A percentile compares a stretch with the other conserved stretches of the same genome.
Conservation (phyloP, 768 basidiomycete genomes). For the Lentinus brumalis region DNA sequence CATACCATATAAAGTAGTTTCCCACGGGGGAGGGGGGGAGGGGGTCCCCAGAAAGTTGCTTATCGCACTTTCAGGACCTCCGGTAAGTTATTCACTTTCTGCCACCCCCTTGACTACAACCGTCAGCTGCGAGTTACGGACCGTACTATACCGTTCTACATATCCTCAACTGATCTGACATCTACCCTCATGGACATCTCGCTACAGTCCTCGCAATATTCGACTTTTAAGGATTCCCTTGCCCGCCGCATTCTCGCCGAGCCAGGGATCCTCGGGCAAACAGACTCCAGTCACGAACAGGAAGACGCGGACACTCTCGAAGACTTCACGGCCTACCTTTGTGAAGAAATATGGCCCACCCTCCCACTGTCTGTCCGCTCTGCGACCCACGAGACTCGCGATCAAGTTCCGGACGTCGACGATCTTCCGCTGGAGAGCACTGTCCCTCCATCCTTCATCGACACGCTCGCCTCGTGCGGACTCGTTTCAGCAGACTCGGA, state of each 20-base stretch:
- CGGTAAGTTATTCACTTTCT: no score
- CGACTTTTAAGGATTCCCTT: slow-evolving; percentile 48
- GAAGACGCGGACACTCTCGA: slow-evolving; percentile 40
- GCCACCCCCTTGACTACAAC: no score
- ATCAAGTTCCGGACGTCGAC: slow-evolving; percentile 37
- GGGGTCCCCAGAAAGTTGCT: no score
- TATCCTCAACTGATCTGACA: no score
- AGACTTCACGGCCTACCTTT: slow-evolving; percentile 57
- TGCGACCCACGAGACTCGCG: slow-evolving; percentile 42
- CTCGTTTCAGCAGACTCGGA: slow-evolving; percentile 26
- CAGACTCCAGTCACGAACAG: slow-evolving; percentile 4
- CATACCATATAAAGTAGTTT: no score
- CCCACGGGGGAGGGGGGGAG: no score
- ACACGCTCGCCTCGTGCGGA: slow-evolving; percentile 54
- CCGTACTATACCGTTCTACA: no score
- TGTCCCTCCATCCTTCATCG: slow-evolving; percentile 45
- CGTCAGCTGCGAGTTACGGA: no score
- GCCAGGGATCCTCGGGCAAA: slow-evolving; percentile 16
- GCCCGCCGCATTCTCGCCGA: slow-evolving; percentile 42
- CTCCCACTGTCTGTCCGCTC: slow-evolving; percentile 39
- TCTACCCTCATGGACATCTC: neutral
- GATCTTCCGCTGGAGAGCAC: slow-evolving; percentile 38
- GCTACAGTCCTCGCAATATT: slow-evolving; percentile 12
- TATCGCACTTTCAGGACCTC: no score
- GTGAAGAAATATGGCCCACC: slow-evolving; percentile 49